Percentiles rank a stretch among this genome's conserved stretches.
These are phyloP conservation scores for Erodium trifolium DNA, from an alignment of 441 rosid species.

Conservation along the genomic window DNA sequence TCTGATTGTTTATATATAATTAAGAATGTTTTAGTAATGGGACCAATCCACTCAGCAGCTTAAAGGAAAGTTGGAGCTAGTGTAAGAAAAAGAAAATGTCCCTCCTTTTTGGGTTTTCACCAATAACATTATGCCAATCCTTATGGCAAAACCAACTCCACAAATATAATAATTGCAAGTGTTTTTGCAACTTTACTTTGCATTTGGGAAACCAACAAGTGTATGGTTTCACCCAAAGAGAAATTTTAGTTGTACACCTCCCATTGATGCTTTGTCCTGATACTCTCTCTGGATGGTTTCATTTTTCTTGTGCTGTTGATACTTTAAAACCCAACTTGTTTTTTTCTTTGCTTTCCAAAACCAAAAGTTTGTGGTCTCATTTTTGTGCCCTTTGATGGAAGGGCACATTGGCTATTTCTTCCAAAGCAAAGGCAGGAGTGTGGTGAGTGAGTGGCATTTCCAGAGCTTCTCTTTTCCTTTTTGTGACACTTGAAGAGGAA, in stretches of 20 bases:
- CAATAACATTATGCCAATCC: constrained; percentile 12
- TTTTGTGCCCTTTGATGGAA: constrained; percentile 2
- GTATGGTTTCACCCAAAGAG: constrained; percentile 12
- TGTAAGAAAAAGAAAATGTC: constrained; percentile 7
- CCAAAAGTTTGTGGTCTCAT: neutral
- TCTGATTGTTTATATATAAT: neutral
- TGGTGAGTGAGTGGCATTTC: constrained; percentile 7
- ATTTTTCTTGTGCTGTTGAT: too few relatives aligned
- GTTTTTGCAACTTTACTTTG: constrained; percentile 8
- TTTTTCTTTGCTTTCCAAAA: neutral
- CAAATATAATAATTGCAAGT: constrained; percentile 6
- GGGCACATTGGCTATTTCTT: constrained; percentile 2
- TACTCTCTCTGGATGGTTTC: neutral
- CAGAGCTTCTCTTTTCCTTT: neutral
- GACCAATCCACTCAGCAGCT: constrained; percentile 9
- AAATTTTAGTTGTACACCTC: constrained; percentile 1
- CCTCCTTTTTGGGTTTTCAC: constrained; percentile 11
- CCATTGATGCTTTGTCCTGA: neutral
- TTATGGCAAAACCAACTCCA: neutral
- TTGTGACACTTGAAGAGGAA: too few relatives aligned
- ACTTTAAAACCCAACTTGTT: neutral
- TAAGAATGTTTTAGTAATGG: constrained; percentile 3
- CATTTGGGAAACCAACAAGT: constrained; percentile 11
- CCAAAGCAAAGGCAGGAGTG: constrained; percentile 1
- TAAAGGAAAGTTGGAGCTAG: constrained; percentile 10